Percentiles rank a stretch among this genome's conserved stretches.
Evolutionary conservation across 768 basidiomycete species (phyloP).

Genomic region (Sarcomyxa edulis): DNA sequence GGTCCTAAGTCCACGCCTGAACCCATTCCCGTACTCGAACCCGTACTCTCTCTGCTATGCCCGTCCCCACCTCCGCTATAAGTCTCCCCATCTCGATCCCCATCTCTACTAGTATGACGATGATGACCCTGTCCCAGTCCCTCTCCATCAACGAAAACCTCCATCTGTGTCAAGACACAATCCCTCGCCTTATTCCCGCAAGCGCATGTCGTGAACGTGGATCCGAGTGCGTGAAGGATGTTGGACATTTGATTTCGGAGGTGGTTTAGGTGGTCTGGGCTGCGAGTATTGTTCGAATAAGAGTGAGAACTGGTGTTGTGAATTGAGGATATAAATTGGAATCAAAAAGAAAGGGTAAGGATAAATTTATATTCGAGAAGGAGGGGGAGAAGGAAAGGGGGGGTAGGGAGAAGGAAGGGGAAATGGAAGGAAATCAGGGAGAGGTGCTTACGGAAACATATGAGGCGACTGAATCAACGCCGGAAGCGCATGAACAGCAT

Average conservation of each 20-base stretch:
- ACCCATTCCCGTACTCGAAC: background rate
- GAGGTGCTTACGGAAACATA: slow-evolving; percentile 48
- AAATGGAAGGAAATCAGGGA: slow-evolving; percentile 12
- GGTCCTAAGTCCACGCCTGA: slow-evolving; percentile 50
- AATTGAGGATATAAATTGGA: slow-evolving; percentile 8
- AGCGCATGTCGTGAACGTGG: slow-evolving; percentile 71
- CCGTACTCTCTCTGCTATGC: background rate
- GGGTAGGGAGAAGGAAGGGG: slow-evolving; percentile 9
- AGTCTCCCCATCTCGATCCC: slow-evolving; percentile 1
- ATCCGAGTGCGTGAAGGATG: slow-evolving; percentile 63
- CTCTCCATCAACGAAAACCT: slow-evolving; percentile 45
- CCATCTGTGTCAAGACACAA: slow-evolving; percentile 63
- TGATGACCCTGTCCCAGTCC: background rate
- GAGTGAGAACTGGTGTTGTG: background rate
- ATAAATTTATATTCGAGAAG: too few relatives aligned
- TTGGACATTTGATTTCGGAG: slow-evolving; percentile 63
- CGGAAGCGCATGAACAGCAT: slow-evolving; percentile 76
- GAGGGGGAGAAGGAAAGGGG: slow-evolving; percentile 10
- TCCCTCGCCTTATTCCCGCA: slow-evolving; percentile 59
- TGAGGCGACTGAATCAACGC: slow-evolving; percentile 55
- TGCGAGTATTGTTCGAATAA: slow-evolving; percentile 17
- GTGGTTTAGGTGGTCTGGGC: slow-evolving; percentile 42
- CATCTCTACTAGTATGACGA: too few relatives aligned
- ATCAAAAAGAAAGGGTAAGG: background rate
- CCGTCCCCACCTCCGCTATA: background rate